Base-by-base conservation (phyloP, 306 rosid genomes). In the Vigna trinervia region DNA sequence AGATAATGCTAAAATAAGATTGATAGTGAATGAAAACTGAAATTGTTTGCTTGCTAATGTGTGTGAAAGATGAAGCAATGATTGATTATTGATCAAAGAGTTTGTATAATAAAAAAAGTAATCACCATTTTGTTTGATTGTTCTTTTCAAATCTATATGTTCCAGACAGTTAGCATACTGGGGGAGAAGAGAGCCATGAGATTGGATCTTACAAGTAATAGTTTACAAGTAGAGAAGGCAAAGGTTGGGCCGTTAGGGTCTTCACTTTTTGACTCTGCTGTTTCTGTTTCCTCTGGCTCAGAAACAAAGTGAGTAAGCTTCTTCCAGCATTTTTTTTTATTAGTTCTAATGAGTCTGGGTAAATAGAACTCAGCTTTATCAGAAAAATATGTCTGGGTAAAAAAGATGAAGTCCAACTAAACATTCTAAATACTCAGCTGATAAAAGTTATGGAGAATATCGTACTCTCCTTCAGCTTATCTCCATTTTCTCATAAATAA, bases 161-260 rank as follows among this genome's bases (percentile, higher is more conserved):
- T 84, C 60, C 82, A 95, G 97, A 90, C 90, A 69, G 90, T 74
- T 88, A 96, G 93, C 63, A 62, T 95, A 59, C 20, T 86, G 62
- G 93, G 92, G 58, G 82, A 76, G 46, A 92, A 86, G 84, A 89
- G 90, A 77, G 73, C 88, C 73, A 76, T 84, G 84, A 88, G 91
- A 83, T 75, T 95, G 85, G 99, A 92, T 88, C 96, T 95, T 78
- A 84, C 93, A 4, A 75, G 38, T 71, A 82, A 88, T 15, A 93
- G 91, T 64, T 46, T 86, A 28, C 75, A 39, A 23, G 89, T 92
- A 74, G 86, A 89, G 80, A 95, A 90, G 80, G 97, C 99, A 77
- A 92, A 89, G 90, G 97, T 95, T 47, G 99, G 99, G 76, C 99
- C 99, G 70, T 83, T 95, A 7, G 99, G 94, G 62, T 88, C 92